A percentile compares a stretch with the other conserved stretches of the same genome.
These are phyloP conservation scores for Cordyceps farinosa DNA, from an alignment of 2,329 filamentous ascomycete genomes.

Conservation along the genomic window DNA sequence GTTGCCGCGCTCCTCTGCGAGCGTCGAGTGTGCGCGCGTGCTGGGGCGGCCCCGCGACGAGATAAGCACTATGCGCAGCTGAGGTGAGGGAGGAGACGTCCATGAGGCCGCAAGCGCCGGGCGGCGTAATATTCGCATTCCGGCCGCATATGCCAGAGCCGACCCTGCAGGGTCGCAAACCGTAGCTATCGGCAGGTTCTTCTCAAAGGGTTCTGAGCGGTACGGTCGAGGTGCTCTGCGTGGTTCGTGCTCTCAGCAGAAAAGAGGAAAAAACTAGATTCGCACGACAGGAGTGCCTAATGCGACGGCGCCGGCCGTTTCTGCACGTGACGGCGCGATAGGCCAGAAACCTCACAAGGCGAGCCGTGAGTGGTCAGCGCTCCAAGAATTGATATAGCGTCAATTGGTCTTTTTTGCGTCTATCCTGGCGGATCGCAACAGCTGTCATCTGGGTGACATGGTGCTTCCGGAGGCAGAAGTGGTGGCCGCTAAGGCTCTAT, in stretches of 20 bases:
- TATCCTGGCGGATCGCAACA: no score
- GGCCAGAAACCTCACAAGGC: background rate
- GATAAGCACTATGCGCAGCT: slow-evolving; percentile 14
- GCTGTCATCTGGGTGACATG: no score
- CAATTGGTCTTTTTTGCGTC: background rate
- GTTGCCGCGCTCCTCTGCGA: background rate
- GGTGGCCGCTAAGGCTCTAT: background rate
- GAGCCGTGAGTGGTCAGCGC: background rate
- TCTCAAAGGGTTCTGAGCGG: background rate
- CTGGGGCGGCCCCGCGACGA: slow-evolving; percentile 7
- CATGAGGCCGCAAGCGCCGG: slow-evolving; percentile 15
- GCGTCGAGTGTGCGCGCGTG: background rate
- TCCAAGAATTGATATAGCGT: background rate
- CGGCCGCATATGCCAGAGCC: slow-evolving; percentile 17
- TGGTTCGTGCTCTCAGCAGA: background rate
- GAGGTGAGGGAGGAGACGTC: slow-evolving; percentile 9
- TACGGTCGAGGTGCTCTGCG: background rate
- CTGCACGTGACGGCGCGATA: slow-evolving; percentile 17
- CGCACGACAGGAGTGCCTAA: slow-evolving; percentile 9
- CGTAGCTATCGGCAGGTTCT: background rate
- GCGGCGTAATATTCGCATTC: slow-evolving; percentile 19
- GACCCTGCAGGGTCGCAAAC: slow-evolving; percentile 16
- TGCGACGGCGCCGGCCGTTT: slow-evolving; percentile 2
- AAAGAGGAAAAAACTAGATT: background rate
- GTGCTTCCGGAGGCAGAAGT: background rate